Conservation (phyloP, 768 basidiomycete genomes). For the Boletus rubroflammeus region DNA sequence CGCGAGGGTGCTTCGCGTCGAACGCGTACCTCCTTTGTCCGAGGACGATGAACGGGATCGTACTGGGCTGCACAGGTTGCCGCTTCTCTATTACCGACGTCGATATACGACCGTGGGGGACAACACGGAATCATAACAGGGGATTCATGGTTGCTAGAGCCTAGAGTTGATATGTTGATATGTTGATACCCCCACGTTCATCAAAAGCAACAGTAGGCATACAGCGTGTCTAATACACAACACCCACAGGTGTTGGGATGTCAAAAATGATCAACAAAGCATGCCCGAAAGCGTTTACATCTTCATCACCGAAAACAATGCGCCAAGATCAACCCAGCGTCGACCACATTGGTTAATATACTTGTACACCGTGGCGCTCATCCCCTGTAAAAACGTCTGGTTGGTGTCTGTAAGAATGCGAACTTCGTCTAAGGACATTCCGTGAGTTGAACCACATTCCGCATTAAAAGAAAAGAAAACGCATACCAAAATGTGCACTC, state of each 20-base stretch:
- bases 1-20: constrained; percentile 68
- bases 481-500: constrained; percentile 39
- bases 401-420: constrained; percentile 49
- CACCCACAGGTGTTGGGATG: not conserved
- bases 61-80: constrained; percentile 36
- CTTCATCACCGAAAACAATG: constrained; percentile 82
- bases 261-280: too few species aligned
- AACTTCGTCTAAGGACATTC: constrained; percentile 50
- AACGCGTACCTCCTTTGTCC: constrained; percentile 34
- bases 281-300: constrained; percentile 32
- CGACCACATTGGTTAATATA: constrained; percentile 87
- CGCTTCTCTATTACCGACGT: constrained; percentile 63
- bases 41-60: constrained; percentile 15
- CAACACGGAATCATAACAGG: constrained; percentile 5
- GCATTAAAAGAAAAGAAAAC: not conserved
- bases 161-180: not conserved
- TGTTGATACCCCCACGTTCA: constrained; percentile 3
- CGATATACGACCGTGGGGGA: constrained; percentile 50
- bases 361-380: constrained; percentile 62
- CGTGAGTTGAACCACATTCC: not conserved
- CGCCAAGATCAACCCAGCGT: constrained; percentile 80
- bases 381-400: constrained; percentile 42
- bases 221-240: constrained; percentile 7
- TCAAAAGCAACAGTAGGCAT: constrained; percentile 1
- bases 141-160: not conserved